A percentile compares a stretch with the other conserved stretches of the same genome.
These are phyloP conservation scores for Musa itinerans DNA, from an alignment of 176 grass and related monocot species.

Conservation along the genomic window DNA sequence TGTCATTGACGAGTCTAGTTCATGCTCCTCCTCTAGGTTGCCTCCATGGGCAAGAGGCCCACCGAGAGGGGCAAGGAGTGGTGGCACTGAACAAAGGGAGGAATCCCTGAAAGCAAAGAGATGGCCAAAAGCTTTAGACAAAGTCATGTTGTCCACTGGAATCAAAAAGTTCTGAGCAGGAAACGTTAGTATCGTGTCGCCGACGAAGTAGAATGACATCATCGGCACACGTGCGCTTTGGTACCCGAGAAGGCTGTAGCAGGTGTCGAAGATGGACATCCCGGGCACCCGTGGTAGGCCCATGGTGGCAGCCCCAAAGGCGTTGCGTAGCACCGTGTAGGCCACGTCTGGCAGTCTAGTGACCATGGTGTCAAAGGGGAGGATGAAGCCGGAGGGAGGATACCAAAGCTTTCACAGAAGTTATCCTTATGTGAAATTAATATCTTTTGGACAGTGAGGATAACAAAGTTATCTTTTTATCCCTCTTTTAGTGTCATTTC, in stretches of 20 bases:
- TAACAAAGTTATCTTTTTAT: no score
- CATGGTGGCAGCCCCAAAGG: constrained; percentile 30
- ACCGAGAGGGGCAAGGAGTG: not conserved
- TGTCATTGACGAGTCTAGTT: not conserved
- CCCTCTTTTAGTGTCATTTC: no score
- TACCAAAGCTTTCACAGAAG: no score
- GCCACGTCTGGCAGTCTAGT: no score
- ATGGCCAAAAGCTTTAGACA: no score
- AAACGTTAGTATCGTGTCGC: constrained; percentile 50
- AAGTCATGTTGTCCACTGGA: constrained; percentile 32
- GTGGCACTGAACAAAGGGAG: not conserved
- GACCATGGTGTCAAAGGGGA: fast-evolving
- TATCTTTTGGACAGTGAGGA: no score
- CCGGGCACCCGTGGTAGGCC: constrained; percentile 39
- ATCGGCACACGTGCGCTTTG: constrained; percentile 70
- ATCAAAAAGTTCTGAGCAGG: constrained; percentile 75
- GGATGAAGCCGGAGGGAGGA: no score
- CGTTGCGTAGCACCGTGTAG: constrained; percentile 28
- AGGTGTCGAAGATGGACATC: constrained; percentile 80
- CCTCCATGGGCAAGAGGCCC: not conserved
- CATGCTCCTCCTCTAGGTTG: no score
- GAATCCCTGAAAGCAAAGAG: constrained; percentile 8
- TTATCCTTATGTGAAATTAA: no score
- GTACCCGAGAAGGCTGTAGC: constrained; percentile 75
- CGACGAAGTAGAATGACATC: constrained; percentile 66